Conservation (phyloP, 306 rosid species). For the Ormosia semicastrata region DNA sequence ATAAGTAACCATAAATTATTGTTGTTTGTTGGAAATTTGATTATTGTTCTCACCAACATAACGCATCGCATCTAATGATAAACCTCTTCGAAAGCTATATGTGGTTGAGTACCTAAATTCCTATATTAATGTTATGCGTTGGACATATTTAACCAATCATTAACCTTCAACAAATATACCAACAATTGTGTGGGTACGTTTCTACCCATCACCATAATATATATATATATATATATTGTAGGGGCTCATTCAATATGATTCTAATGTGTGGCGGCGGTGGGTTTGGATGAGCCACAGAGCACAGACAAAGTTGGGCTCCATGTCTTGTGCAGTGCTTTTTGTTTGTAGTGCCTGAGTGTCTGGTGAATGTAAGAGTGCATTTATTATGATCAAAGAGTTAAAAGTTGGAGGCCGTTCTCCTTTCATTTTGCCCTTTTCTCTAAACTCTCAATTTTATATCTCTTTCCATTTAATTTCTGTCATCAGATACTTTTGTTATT, state of each 20-base stretch:
- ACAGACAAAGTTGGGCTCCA: conserved; percentile 8
- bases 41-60: not conserved
- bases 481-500: not conserved
- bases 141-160: not conserved
- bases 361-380: not conserved
- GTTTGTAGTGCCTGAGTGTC: not conserved
- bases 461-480: not conserved
- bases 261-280: not conserved
- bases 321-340: not conserved
- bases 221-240: too few species aligned
- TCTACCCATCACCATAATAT: not conserved
- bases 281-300: conserved; percentile 5
- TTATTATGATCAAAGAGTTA: not conserved
- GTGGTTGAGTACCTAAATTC: not conserved
- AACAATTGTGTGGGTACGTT: not conserved
- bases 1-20: not conserved
- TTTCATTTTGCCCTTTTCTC: not conserved
- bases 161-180: not conserved
- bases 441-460: not conserved
- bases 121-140: not conserved
- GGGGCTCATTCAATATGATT: not conserved
- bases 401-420: not conserved
- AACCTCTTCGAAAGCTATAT: not conserved
- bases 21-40: not conserved
- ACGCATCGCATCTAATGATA: not conserved